Evolutionary conservation across 2,329 filamentous ascomycete species (phyloP).

Genomic region (Monilinia laxa): DNA sequence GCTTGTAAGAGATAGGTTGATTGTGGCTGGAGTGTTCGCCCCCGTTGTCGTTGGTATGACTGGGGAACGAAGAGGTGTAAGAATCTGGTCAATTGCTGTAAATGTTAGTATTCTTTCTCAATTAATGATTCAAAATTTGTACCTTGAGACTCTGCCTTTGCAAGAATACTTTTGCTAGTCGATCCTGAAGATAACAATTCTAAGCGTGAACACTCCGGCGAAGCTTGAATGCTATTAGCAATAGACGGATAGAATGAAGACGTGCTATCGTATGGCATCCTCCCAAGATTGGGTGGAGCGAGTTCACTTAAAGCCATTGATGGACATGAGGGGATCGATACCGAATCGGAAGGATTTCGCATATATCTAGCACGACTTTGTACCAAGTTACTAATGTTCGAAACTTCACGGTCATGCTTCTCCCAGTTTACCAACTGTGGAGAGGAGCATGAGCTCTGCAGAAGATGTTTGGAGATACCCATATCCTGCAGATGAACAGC

Average conservation of each 20-base stretch:
- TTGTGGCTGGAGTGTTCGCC: slow-evolving; percentile 21
- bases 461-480: slow-evolving; percentile 35
- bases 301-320: slow-evolving; percentile 29
- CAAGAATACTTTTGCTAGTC: slow-evolving; percentile 20
- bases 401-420: slow-evolving; percentile 27
- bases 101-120: background rate
- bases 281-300: slow-evolving; percentile 32
- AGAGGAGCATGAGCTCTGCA: slow-evolving; percentile 33
- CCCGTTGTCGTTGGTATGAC: background rate
- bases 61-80: slow-evolving; percentile 9
- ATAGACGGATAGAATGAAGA: slow-evolving; percentile 35
- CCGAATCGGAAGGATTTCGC: slow-evolving; percentile 31
- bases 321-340: slow-evolving; percentile 20
- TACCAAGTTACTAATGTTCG: slow-evolving; percentile 28
- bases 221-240: slow-evolving; percentile 31
- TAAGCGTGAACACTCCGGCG: slow-evolving; percentile 33
- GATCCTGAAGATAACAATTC: slow-evolving; percentile 28
- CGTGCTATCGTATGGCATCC: slow-evolving; percentile 26
- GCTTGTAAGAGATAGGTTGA: slow-evolving; percentile 26
- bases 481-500: slow-evolving; percentile 37
- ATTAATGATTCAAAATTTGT: background rate
- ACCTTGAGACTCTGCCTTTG: slow-evolving; percentile 18
- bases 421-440: slow-evolving; percentile 32
- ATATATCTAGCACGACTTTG: slow-evolving; percentile 28
- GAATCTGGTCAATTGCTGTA: background rate